A percentile compares a stretch with the other conserved stretches of the same genome.
Conservation (phyloP, 1,284 basidiomycete species). For the Cutaneotrichosporon cyanovorans region DNA sequence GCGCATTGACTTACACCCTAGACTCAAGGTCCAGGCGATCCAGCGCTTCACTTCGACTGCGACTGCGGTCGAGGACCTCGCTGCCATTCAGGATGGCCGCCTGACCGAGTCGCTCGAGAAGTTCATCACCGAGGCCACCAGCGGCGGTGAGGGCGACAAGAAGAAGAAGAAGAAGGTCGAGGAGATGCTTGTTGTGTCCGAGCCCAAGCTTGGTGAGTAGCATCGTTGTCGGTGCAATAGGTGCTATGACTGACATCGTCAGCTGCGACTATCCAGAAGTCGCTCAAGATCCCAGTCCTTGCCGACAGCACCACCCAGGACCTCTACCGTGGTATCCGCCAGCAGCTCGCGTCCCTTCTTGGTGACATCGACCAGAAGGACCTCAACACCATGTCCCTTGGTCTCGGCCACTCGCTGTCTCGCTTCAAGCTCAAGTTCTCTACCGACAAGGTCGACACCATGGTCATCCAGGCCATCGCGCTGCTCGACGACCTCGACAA, state of each 20-base stretch:
- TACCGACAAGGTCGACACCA: constrained; percentile 98
- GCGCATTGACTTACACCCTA: constrained; percentile 34
- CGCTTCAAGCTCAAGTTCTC: constrained; percentile 99
- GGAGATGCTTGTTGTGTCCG: constrained; percentile 79
- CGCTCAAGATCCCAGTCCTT: constrained; percentile 81
- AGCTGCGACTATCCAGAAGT: constrained; percentile 85
- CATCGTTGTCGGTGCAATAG: background rate
- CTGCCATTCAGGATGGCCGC: constrained; percentile 85
- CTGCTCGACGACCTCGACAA: constrained; percentile 97
- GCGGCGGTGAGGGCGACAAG: constrained; percentile 44
- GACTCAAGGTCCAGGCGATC: constrained; percentile 86
- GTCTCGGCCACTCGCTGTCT: constrained; percentile 91
- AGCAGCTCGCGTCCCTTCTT: constrained; percentile 76
- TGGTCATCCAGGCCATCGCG: constrained; percentile 99
- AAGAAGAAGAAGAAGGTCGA: constrained; percentile 66
- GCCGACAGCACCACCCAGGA: constrained; percentile 63
- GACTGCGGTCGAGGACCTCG: constrained; percentile 96
- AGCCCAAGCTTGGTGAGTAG: constrained; percentile 76
- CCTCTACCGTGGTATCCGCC: constrained; percentile 91
- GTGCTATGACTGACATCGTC: constrained; percentile 6
- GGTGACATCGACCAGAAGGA: constrained; percentile 91
- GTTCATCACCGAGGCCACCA: constrained; percentile 81
- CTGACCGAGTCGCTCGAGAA: constrained; percentile 87
- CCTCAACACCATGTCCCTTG: constrained; percentile 93
- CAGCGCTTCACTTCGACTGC: constrained; percentile 96